phyloP scores from a whole-genome alignment of 2,329 filamentous ascomycete species.

The Dothiorella sarmentorum region DNA sequence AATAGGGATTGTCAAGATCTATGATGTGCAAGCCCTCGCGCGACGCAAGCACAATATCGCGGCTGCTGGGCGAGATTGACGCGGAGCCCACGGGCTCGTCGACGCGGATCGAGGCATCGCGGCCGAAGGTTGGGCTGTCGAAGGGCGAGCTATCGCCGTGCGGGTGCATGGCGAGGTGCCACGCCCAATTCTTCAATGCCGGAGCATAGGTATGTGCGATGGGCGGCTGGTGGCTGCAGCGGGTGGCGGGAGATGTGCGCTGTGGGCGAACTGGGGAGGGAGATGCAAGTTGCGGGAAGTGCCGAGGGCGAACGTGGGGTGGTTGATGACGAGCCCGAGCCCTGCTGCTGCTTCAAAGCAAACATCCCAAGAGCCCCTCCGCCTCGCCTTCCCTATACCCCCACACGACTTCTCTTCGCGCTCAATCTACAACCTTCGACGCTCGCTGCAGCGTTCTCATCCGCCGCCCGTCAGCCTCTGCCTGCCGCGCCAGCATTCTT shows the following conservation, averaged over 20 bases:
- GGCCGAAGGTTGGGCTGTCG: constrained; percentile 83
- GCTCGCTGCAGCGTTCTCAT: background rate
- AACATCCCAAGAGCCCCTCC: constrained; percentile 18
- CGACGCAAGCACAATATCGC: constrained; percentile 86
- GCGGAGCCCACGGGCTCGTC: constrained; percentile 79
- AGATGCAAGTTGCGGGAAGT: constrained; percentile 16
- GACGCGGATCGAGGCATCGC: constrained; percentile 79
- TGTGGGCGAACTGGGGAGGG: background rate
- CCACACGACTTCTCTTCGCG: background rate
- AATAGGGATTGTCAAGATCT: constrained; percentile 85
- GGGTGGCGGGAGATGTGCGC: background rate
- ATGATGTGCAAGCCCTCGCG: constrained; percentile 87
- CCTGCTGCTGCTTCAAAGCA: constrained; percentile 13
- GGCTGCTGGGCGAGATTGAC: constrained; percentile 85
- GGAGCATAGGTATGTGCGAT: background rate
- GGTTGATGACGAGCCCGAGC: constrained; percentile 15
- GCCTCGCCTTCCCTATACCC: background rate
- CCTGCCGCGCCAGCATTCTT: background rate
- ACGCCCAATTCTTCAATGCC: constrained; percentile 11
- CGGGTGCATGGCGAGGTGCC: constrained; percentile 17
- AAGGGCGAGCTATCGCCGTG: constrained; percentile 53
- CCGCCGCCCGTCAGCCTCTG: background rate
- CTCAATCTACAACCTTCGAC: background rate
- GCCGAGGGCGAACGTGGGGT: constrained; percentile 13
- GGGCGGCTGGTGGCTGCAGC: background rate